A percentile compares a stretch with the other conserved stretches of the same genome.
Conservation (phyloP, 257 asterid species). For the Penstemon barbatus region DNA sequence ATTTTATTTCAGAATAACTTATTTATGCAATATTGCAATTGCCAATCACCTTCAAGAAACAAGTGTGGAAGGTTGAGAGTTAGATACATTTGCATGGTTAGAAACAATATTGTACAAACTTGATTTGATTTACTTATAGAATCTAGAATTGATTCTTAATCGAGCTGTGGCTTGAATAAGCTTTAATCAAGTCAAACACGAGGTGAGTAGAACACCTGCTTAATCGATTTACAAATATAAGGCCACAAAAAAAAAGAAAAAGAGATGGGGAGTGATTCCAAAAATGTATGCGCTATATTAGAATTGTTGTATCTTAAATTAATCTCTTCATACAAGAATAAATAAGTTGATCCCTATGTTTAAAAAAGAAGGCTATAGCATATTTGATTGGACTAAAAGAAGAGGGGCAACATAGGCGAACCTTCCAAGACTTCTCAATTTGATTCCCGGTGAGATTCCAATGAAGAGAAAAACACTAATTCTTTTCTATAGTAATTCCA, state of each 20-base stretch:
- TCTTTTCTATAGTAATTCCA: conserved; percentile 24
- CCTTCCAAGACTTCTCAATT: conserved; percentile 43
- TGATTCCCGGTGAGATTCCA: conserved; percentile 42
- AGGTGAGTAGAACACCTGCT: neutral
- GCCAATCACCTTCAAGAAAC: neutral
- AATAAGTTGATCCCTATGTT: neutral
- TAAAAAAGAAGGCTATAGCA: neutral
- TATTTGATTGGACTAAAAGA: neutral
- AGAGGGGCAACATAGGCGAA: neutral
- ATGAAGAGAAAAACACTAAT: conserved; percentile 34
- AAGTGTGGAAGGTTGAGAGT: neutral
- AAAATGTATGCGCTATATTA: neutral
- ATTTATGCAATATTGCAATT: neutral
- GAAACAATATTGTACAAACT: neutral
- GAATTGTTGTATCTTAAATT: neutral
- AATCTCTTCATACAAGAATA: conserved; percentile 1
- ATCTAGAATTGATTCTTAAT: too few species aligned
- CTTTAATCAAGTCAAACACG: too few species aligned
- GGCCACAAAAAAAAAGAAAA: neutral
- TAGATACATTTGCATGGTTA: too few species aligned
- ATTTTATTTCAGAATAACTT: neutral
- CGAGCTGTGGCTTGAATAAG: too few species aligned
- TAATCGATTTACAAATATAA: neutral
- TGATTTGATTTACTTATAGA: neutral
- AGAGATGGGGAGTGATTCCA: neutral